A percentile compares a stretch with the other conserved stretches of the same genome.
These are phyloP conservation scores for Plasmopara muralis DNA, from an alignment of 352 stramenopile species.

Conservation along the genomic window DNA sequence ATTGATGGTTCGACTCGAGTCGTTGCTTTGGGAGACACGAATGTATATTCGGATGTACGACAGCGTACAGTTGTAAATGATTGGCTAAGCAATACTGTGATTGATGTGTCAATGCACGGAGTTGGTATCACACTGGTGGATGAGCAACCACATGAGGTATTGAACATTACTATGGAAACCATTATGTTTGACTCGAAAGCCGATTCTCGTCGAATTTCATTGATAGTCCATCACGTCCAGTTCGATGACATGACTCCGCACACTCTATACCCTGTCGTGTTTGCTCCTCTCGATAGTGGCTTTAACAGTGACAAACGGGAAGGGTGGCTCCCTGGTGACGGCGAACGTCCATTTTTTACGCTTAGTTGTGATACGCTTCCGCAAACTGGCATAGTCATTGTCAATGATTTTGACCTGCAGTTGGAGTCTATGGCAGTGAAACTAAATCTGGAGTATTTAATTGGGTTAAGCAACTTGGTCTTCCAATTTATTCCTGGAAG, in stretches of 20 bases:
- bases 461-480: slow-evolving; percentile 62
- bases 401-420: slow-evolving; percentile 75
- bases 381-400: slow-evolving; percentile 59
- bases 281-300: slow-evolving; percentile 73
- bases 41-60: slow-evolving; percentile 48
- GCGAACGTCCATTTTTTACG: slow-evolving; percentile 66
- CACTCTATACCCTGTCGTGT: slow-evolving; percentile 65
- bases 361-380: slow-evolving; percentile 59
- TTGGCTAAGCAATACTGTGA: slow-evolving; percentile 65
- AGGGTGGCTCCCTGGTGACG: slow-evolving; percentile 71
- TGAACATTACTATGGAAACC: slow-evolving; percentile 87
- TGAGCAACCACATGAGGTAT: slow-evolving; percentile 57
- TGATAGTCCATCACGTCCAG: slow-evolving; percentile 78
- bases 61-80: slow-evolving; percentile 52
- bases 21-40: slow-evolving; percentile 70
- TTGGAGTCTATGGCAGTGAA: slow-evolving; percentile 67
- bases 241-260: slow-evolving; percentile 80
- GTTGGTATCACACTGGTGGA: slow-evolving; percentile 79
- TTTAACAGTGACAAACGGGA: slow-evolving; percentile 86
- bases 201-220: slow-evolving; percentile 39
- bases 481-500: slow-evolving; percentile 65
- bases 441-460: slow-evolving; percentile 75
- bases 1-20: slow-evolving; percentile 78
- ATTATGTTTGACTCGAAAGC: slow-evolving; percentile 55
- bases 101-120: slow-evolving; percentile 70